Evolutionary conservation across 257 asterid genomes (phyloP).

Genomic region (Solanum pimpinellifolium): DNA sequence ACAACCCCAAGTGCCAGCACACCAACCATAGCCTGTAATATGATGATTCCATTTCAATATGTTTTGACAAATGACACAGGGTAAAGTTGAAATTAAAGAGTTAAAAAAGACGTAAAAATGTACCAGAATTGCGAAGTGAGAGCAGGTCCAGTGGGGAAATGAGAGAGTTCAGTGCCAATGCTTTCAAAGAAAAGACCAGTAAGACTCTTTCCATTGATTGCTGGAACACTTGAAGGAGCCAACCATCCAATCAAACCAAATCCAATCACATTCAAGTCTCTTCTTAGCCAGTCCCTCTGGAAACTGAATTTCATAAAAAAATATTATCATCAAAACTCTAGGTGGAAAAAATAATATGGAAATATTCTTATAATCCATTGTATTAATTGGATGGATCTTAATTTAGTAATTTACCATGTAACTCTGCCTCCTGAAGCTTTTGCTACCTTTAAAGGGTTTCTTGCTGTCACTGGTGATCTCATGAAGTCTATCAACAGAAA

Average conservation of each 20-base stretch:
- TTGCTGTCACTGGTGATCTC: constrained; percentile 38
- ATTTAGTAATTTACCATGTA: constrained; percentile 42
- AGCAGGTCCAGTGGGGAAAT: constrained; percentile 81
- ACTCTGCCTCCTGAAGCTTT: constrained; percentile 60
- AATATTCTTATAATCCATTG: background rate
- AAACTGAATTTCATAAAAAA: constrained; percentile 28
- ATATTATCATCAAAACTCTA: no score
- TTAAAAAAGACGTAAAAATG: no score
- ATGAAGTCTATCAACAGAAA: constrained; percentile 30
- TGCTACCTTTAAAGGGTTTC: constrained; percentile 62
- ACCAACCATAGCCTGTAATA: constrained; percentile 73
- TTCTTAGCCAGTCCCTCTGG: constrained; percentile 75
- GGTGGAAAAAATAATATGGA: background rate
- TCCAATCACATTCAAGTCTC: constrained; percentile 83
- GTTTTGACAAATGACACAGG: no score
- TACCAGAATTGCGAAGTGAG: constrained; percentile 75
- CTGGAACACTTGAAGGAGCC: constrained; percentile 85
- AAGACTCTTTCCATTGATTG: constrained; percentile 70
- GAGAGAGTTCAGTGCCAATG: constrained; percentile 79
- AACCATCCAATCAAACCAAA: constrained; percentile 93
- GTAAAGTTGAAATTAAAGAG: no score
- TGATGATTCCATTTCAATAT: no score
- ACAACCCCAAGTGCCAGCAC: constrained; percentile 84
- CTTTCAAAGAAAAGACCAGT: constrained; percentile 84
- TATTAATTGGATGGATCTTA: background rate